A percentile compares a stretch with the other conserved stretches of the same genome.
phyloP scores from a whole-genome alignment of 495 filamentous ascomycete species.

The Hypoxylon crocopeplum region DNA sequence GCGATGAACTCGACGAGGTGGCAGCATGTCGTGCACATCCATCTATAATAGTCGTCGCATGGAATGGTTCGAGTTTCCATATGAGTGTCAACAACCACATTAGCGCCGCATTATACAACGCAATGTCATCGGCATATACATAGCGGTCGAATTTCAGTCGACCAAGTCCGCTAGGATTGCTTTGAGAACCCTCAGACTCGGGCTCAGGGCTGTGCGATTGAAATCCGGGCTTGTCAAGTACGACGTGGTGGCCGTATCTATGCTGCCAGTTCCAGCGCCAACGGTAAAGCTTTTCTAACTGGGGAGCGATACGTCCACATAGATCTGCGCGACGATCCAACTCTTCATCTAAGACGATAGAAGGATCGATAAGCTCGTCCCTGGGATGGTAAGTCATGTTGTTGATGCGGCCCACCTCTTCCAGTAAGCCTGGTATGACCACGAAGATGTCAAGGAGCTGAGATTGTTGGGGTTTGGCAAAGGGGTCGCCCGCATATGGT shows the following conservation, averaged over 20 bases:
- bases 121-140: constrained; percentile 23
- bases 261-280: constrained; percentile 37
- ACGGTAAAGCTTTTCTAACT: constrained; percentile 27
- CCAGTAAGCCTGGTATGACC: constrained; percentile 32
- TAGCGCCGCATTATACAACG: constrained; percentile 30
- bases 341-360: constrained; percentile 6
- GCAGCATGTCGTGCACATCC: constrained; percentile 20
- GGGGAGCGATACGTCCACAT: constrained; percentile 3
- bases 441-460: constrained; percentile 31
- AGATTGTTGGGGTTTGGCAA: constrained; percentile 24
- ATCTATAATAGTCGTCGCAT: constrained; percentile 18
- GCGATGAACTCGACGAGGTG: not conserved
- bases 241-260: constrained; percentile 18
- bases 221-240: not conserved
- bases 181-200: not conserved
- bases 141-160: constrained; percentile 23
- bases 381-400: not conserved
- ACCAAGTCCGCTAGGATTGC: not conserved
- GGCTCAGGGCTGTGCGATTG: not conserved
- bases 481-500: constrained; percentile 27
- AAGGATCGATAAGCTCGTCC: not conserved
- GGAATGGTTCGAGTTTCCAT: constrained; percentile 30
- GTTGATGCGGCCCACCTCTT: constrained; percentile 15
- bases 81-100: constrained; percentile 34
- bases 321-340: not conserved